A percentile compares a stretch with the other conserved stretches of the same genome.
These are phyloP conservation scores for Furcasterigmium furcatum DNA, from an alignment of 2,329 filamentous ascomycete genomes.

Conservation along the genomic window DNA sequence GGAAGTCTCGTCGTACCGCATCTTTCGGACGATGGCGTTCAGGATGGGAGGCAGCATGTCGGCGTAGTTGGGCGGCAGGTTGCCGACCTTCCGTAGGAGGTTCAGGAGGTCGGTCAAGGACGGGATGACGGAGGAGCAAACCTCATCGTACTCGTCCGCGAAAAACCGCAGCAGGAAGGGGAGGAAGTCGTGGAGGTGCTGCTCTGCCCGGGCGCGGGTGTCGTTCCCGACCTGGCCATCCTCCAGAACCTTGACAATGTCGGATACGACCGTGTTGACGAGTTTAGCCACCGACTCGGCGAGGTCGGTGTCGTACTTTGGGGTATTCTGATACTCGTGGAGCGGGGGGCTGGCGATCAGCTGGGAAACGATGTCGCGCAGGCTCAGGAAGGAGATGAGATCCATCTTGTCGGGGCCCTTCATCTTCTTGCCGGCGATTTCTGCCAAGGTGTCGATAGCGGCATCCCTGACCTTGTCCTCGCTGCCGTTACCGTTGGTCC, in stretches of 20 bases:
- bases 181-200: slow-evolving; percentile 78
- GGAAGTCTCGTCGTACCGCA: slow-evolving; percentile 95
- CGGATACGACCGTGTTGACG: slow-evolving; percentile 83
- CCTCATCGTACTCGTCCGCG: slow-evolving; percentile 95
- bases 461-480: slow-evolving; percentile 83
- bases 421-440: slow-evolving; percentile 99
- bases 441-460: slow-evolving; percentile 90
- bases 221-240: slow-evolving; percentile 57
- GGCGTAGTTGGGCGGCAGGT: slow-evolving; percentile 72
- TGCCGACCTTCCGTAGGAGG: slow-evolving; percentile 78
- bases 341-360: slow-evolving; percentile 81
- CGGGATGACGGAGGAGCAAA: slow-evolving; percentile 93
- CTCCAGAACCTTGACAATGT: slow-evolving; percentile 85
- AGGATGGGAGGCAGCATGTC: slow-evolving; percentile 83
- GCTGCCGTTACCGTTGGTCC: slow-evolving; percentile 56
- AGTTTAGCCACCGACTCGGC: slow-evolving; percentile 94
- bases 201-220: slow-evolving; percentile 72
- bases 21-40: slow-evolving; percentile 89
- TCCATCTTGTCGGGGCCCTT: slow-evolving; percentile 88
- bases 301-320: slow-evolving; percentile 90
- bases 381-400: slow-evolving; percentile 86
- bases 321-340: slow-evolving; percentile 73
- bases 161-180: slow-evolving; percentile 91
- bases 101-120: slow-evolving; percentile 90
- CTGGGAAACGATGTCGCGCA: slow-evolving; percentile 80